Evolutionary conservation across 78 protist species (phyloP), one percentile per base, ranked within the genome.

Genomic region (Anaeramoeba flamelloides): DNA sequence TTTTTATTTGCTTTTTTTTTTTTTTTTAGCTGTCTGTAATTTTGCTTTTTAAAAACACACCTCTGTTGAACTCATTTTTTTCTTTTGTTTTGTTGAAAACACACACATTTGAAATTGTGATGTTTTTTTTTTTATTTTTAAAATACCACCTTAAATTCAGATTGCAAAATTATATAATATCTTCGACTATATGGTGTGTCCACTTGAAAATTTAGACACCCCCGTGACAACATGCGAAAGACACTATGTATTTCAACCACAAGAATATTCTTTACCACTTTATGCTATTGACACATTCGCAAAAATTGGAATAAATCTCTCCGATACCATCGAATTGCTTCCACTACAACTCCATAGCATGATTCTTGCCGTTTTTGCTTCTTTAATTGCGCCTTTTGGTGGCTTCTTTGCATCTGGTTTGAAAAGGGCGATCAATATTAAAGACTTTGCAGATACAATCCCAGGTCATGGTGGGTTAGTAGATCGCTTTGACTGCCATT

Each of bases 391-490:
- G 1, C 98, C 98, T 38, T 94, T 92, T 80, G 98, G 98, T 64
- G 98, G 98, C 36, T 92, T 94, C 93, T 91, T 92, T 78, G 98
- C 96, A 30, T 65, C 84, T 32, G 97, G 95, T 30, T 77, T 94
- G 74, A 94, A 94, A 86, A 86, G 98, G 38, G 98, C 96, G 2
- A 92, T 90, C 88, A 85, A 86, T 77, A 82, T 94, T 83, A 92
- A 92, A 90, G 97, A 94, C 79, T 92, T 92, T 75, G 94, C 85
- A 38, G 90, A 86, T 12, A 64, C 85, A 32, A 87, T 94, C 81
- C 98, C 98, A 30, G 98, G 98, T 22, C 95, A 94, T 81, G 98
- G 98, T 64, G 98, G 98, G 69, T 83, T 92, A 33, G 90, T 91
- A 0, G 97, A 94, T 83, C 82, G 97, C 31, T 87, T 93, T 74